phyloP scores from a whole-genome alignment of 2,329 filamentous ascomycete genomes.

The Trichoderma citrinoviride region DNA sequence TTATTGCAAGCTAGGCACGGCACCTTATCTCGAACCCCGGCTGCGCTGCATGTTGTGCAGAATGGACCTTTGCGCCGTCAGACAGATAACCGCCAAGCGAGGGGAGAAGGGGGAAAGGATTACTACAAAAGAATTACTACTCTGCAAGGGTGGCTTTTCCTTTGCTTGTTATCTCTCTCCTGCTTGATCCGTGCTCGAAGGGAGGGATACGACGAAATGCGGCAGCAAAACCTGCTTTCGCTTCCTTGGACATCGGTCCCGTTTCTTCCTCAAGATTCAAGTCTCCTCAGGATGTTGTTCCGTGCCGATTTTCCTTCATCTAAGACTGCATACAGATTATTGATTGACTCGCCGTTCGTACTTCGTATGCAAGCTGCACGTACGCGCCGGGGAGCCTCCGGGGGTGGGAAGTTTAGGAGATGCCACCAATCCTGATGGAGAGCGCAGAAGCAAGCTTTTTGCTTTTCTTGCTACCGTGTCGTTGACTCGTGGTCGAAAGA shows the following conservation, averaged over 20 bases:
- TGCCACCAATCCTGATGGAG: neutral
- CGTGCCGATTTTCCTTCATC: neutral
- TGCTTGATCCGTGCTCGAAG: conserved; percentile 4
- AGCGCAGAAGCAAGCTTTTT: neutral
- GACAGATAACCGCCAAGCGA: neutral
- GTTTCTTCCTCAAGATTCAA: neutral
- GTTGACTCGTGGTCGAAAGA: neutral
- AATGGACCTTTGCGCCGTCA: neutral
- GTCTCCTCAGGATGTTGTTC: neutral
- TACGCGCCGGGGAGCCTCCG: neutral
- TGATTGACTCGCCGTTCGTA: too few relatives aligned
- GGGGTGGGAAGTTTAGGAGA: neutral
- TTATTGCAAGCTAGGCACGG: conserved; percentile 13
- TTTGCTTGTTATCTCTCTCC: conserved; percentile 13
- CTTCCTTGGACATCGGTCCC: neutral
- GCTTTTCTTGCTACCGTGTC: neutral
- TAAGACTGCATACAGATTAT: neutral
- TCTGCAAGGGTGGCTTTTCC: neutral
- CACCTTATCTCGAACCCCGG: conserved; percentile 20
- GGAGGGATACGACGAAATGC: neutral
- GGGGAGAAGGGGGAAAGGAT: neutral
- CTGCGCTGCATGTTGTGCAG: neutral
- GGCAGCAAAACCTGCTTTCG: neutral
- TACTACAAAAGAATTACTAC: conserved; percentile 13
- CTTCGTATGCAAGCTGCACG: neutral